These are phyloP conservation scores for Pseudoturritis turrita DNA, from an alignment of 345 rosid species.

Conservation along the genomic window DNA sequence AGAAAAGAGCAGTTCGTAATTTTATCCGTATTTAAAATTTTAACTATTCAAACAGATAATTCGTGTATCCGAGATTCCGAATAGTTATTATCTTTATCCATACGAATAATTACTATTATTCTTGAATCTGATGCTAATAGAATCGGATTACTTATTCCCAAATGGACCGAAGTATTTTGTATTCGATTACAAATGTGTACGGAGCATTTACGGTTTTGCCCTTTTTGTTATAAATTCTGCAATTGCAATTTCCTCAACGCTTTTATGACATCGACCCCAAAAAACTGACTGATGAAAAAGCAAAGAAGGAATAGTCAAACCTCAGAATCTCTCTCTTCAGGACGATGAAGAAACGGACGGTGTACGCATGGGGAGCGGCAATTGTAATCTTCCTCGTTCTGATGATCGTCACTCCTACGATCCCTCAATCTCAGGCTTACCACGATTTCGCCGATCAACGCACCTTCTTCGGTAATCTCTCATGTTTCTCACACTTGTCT, in stretches of 20 bases:
- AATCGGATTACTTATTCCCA: too few relatives aligned
- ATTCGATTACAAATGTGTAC: too few relatives aligned
- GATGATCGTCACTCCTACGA: conserved; percentile 82
- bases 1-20: too few relatives aligned
- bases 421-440: conserved; percentile 78
- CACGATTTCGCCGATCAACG: conserved; percentile 95
- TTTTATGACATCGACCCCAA: background rate
- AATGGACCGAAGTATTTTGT: too few relatives aligned
- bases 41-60: too few relatives aligned
- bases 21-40: too few relatives aligned
- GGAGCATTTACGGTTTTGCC: background rate
- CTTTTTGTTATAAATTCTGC: background rate
- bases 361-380: conserved; percentile 63
- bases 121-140: too few relatives aligned
- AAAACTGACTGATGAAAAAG: background rate
- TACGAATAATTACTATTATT: too few relatives aligned
- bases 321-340: conserved; percentile 19
- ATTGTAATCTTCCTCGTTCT: conserved; percentile 58
- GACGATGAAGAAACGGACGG: conserved; percentile 52
- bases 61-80: too few relatives aligned
- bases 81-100: too few relatives aligned
- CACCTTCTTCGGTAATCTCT: conserved; percentile 54
- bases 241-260: background rate
- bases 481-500: background rate
- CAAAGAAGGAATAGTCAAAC: conserved; percentile 16